Conservation (phyloP, 2,329 filamentous ascomycete species). For the Colletotrichum truncatum region DNA sequence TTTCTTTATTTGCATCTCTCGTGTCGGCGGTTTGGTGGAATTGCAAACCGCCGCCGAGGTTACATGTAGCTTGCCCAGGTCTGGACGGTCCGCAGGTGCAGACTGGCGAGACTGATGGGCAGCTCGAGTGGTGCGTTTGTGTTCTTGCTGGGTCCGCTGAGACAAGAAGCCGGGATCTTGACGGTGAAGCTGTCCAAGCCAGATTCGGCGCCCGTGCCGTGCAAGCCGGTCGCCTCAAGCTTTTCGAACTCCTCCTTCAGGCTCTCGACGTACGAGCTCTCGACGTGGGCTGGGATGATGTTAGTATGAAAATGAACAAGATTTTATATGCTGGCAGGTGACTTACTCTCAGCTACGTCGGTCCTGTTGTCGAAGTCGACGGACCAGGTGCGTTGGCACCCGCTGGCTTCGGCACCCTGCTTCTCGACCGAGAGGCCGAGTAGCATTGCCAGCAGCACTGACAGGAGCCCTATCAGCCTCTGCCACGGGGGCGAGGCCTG, state of each 20-base stretch:
- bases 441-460: constrained; percentile 28
- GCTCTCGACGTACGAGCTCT: constrained; percentile 22
- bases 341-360: constrained; percentile 25
- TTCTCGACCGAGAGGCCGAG: constrained; percentile 18
- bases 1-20: not conserved
- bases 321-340: rapidly evolving
- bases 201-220: constrained; percentile 12
- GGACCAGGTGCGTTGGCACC: constrained; percentile 13
- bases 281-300: not conserved
- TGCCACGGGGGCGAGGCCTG: constrained; percentile 28
- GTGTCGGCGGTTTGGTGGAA: constrained; percentile 23
- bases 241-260: constrained; percentile 5
- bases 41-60: constrained; percentile 25
- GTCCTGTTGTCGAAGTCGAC: constrained; percentile 24
- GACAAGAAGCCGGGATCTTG: constrained; percentile 23
- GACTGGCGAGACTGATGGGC: constrained; percentile 26
- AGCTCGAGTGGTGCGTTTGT: constrained; percentile 16
- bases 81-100: constrained; percentile 25
- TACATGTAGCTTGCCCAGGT: constrained; percentile 25
- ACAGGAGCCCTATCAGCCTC: constrained; percentile 27
- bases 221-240: constrained; percentile 19
- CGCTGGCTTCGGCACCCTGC: constrained; percentile 17
- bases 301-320: not conserved
- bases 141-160: constrained; percentile 11
- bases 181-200: constrained; percentile 13